Percentiles rank a stretch among this genome's conserved stretches.
Evolutionary conservation across 139 green algal genomes (phyloP).

Genomic region (Gonium pectorale): DNA sequence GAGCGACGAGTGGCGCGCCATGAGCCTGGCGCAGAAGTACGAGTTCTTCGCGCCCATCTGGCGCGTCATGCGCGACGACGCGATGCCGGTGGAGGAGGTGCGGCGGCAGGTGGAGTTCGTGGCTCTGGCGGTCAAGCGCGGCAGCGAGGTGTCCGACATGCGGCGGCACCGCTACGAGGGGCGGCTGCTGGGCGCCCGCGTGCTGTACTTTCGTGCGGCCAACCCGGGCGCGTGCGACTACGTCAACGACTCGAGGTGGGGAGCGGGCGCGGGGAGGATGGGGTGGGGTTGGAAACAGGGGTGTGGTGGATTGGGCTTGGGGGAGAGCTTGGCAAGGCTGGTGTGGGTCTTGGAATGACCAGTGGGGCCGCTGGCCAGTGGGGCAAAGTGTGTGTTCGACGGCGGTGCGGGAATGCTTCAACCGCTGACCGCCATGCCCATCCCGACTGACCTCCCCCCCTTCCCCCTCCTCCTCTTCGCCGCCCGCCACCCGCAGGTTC

Average conservation of each 20-base stretch:
- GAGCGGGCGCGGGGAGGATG: no score
- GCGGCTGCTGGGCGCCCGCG: constrained; percentile 45
- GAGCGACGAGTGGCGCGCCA: constrained; percentile 84
- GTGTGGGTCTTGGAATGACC: no score
- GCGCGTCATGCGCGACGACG: constrained; percentile 87
- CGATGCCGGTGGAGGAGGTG: constrained; percentile 81
- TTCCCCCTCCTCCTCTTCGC: not conserved
- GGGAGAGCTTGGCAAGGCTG: no score
- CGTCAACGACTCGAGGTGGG: constrained; percentile 78
- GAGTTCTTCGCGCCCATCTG: constrained; percentile 94
- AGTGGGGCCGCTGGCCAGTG: no score
- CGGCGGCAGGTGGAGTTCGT: constrained; percentile 78
- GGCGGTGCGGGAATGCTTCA: no score
- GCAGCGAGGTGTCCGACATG: constrained; percentile 78
- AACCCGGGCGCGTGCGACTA: constrained; percentile 82
- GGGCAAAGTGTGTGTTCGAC: no score
- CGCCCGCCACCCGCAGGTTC: constrained; percentile 32
- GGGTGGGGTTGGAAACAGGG: not conserved
- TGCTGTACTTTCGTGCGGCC: constrained; percentile 86
- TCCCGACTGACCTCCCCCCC: not conserved
- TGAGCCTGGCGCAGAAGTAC: constrained; percentile 77
- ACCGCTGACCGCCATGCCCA: no score
- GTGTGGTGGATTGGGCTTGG: no score
- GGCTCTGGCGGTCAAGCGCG: constrained; percentile 85
- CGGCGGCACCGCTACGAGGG: constrained; percentile 74